Evolutionary conservation across 1,139 yeast genomes (phyloP).

Genomic region (Yamadazyma diospyri): DNA sequence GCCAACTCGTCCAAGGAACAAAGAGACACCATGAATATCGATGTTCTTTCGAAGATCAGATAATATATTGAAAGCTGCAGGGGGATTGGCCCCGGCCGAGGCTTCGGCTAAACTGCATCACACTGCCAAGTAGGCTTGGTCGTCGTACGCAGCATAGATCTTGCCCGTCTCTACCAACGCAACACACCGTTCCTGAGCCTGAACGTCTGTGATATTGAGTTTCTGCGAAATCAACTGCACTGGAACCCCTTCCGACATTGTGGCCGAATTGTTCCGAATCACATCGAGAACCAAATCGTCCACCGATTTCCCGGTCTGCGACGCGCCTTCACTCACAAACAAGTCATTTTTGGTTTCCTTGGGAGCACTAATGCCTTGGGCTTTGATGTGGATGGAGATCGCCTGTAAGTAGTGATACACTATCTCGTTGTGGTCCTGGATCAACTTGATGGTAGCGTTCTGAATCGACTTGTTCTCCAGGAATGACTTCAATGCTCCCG

Average conservation of each 20-base stretch:
- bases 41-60: slow-evolving; percentile 12
- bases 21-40: slow-evolving; percentile 17
- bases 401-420: slow-evolving; percentile 76
- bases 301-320: slow-evolving; percentile 18
- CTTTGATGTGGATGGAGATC: slow-evolving; percentile 55
- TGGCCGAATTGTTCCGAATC: slow-evolving; percentile 47
- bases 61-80: background rate
- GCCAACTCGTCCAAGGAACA: slow-evolving; percentile 18
- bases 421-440: slow-evolving; percentile 72
- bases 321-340: slow-evolving; percentile 38
- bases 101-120: slow-evolving; percentile 17
- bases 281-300: slow-evolving; percentile 47
- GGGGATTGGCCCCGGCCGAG: too few relatives aligned
- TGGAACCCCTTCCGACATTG: slow-evolving; percentile 75
- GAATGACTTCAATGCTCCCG: slow-evolving; percentile 72
- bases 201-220: slow-evolving; percentile 47
- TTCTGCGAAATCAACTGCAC: slow-evolving; percentile 56
- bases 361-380: slow-evolving; percentile 35
- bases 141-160: slow-evolving; percentile 66
- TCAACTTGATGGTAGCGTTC: slow-evolving; percentile 56
- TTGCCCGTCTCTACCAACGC: slow-evolving; percentile 61
- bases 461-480: slow-evolving; percentile 64
- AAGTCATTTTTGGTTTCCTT: slow-evolving; percentile 21
- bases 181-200: slow-evolving; percentile 46
- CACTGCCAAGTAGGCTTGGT: slow-evolving; percentile 53